Percentiles rank a stretch among this genome's conserved stretches.
Conservation (phyloP, 805 yeast genomes). For the Candida sanyiensis region DNA sequence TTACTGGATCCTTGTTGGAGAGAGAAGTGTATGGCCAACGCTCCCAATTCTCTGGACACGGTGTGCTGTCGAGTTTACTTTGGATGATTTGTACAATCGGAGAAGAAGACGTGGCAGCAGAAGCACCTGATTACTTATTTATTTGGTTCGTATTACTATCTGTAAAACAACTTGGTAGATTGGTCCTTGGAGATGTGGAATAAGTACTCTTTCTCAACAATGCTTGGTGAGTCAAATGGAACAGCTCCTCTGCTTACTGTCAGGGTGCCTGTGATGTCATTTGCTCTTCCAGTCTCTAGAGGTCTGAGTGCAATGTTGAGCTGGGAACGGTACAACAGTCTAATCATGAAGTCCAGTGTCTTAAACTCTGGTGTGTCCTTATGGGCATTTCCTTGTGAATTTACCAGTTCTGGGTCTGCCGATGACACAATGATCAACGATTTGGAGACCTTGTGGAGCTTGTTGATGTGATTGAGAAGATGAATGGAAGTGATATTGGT, state of each 20-base stretch:
- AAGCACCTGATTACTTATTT: not conserved
- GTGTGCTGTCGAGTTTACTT: conserved; percentile 82
- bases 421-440: conserved; percentile 35
- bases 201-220: conserved; percentile 58
- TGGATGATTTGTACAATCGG: conserved; percentile 61
- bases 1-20: conserved; percentile 89
- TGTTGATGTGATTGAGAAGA: conserved; percentile 30
- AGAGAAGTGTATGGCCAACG: conserved; percentile 88
- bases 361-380: conserved; percentile 34
- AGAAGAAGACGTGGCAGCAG: conserved; percentile 23
- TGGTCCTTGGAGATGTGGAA: conserved; percentile 52
- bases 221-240: conserved; percentile 20
- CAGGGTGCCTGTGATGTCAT: conserved; percentile 72
- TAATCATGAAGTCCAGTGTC: conserved; percentile 41
- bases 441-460: conserved; percentile 30
- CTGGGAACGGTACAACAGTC: conserved; percentile 45
- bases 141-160: conserved; percentile 20
- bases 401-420: conserved; percentile 36
- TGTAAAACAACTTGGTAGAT: conserved; percentile 35
- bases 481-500: conserved; percentile 34
- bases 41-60: conserved; percentile 80
- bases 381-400: conserved; percentile 19
- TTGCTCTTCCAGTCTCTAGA: conserved; percentile 73
- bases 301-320: conserved; percentile 57
- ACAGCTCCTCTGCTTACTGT: conserved; percentile 48